Evolutionary conservation across 129 eudicot species (phyloP).

Genomic region (Artemisia argyi): DNA sequence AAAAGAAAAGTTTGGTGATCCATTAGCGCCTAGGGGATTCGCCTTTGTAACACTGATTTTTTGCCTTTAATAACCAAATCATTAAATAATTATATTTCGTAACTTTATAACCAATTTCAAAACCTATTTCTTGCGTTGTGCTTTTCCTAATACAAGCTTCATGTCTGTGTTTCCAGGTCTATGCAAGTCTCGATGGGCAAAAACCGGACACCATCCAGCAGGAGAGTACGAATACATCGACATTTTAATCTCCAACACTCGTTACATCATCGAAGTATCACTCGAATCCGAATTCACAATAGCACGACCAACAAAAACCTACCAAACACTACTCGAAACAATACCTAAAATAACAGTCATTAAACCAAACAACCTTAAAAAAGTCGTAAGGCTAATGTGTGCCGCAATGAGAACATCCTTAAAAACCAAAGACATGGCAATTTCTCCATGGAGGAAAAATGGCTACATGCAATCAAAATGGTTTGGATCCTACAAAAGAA

Average conservation of each 20-base stretch:
- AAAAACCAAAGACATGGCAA: conserved; percentile 27
- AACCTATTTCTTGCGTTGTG: too few relatives aligned
- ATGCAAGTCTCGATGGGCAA: conserved; percentile 49
- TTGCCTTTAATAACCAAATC: too few relatives aligned
- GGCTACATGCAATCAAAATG: conserved; percentile 50
- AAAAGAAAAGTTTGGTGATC: too few relatives aligned
- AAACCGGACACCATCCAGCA: conserved; percentile 37
- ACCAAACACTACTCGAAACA: conserved; percentile 29
- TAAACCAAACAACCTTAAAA: conserved; percentile 31
- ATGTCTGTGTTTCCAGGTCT: conserved; percentile 26
- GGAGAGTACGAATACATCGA: conserved; percentile 51
- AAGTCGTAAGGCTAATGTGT: conserved; percentile 44
- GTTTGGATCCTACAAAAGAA: conserved; percentile 43
- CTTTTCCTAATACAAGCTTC: neutral
- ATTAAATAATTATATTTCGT: too few relatives aligned
- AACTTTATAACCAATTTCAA: too few relatives aligned
- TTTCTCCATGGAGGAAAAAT: conserved; percentile 49
- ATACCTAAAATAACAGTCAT: conserved; percentile 35
- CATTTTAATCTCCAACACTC: conserved; percentile 35
- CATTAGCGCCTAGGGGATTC: too few relatives aligned
- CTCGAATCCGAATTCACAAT: conserved; percentile 35
- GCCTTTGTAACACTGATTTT: too few relatives aligned
- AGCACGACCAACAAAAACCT: conserved; percentile 41
- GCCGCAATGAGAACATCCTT: conserved; percentile 41
- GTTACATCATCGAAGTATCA: conserved; percentile 45